Evolutionary conservation across 2,329 filamentous ascomycete genomes (phyloP), one percentile per base, ranked within the genome.

Genomic region (Trichoderma koningiopsis): DNA sequence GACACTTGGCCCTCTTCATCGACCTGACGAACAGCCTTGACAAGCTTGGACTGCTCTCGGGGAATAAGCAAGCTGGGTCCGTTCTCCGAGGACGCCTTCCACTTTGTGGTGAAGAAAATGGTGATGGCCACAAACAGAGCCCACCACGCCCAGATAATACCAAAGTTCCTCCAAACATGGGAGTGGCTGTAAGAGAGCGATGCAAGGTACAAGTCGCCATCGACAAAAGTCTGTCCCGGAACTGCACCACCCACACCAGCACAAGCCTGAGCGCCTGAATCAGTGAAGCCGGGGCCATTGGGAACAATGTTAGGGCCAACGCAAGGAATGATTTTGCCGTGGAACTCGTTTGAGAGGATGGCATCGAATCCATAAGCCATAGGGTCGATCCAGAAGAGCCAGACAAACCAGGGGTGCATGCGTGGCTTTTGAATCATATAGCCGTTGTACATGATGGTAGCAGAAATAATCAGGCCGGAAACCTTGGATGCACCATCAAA

Each of bases 261-360:
- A 70, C 88, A 90, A 1, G 87, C 80, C 72, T 87, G 84, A 70
- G 82, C 75, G 5, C 71, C 73, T 0, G 72, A 43, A 79, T 85
- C 70, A 74, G 74, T 61, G 68, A 87, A 89, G 1, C 80, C 79
- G 0, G 82, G 79, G 0, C 86, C 85, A 60, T 76, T 82, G 0
- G 87, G 87, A 4, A 88, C 80, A 6, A 89, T 76, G 70, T 86
- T 86, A 33, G 71, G 71, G 2, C 79, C 81, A 31, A 69, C 68
- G 69, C 87, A 89, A 1, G 81, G 78, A 22, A 88, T 83, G 2
- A 74, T 81, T 74, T 90, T 80, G 40, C 79, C 80, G 71, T 91
- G 84, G 69, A 93, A 92, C 75, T 94, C 91, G 73, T 93, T 93
- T 0, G 88, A 83, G 74, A 93, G 83, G 0, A 94, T 77, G 0